Base-by-base conservation (phyloP, 108 stramenopile genomes). In the Discostella pseudostelligera region DNA sequence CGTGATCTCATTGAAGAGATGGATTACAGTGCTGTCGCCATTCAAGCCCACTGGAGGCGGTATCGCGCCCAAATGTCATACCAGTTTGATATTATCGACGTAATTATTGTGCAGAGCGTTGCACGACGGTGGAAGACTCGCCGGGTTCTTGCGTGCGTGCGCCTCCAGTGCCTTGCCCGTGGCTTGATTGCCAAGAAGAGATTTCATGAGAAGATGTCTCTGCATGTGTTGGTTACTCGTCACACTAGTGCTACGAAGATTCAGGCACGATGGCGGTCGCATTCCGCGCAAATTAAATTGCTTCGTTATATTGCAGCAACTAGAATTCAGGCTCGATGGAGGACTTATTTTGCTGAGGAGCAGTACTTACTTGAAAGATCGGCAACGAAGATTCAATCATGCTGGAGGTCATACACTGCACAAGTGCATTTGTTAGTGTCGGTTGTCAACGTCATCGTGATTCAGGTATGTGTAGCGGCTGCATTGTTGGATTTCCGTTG, bases 21-120 rank as follows among this genome's bases (percentile, higher is more conserved):
- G 54, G 59, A 63, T 53, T 67, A 51, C 48, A 63, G 62, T 51
- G 84, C 86, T 14, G 78, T 73, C 17, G 65, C 66, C 16, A 81
- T 92, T 22, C 90, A 92, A 61, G 20, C 70, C 26, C 39, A 47
- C 8, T 88, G 82, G 82, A 71, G 87, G 47, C 40, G 66, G 1
- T 87, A 85, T 48, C 8, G 68, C 14, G 74, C 81, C 19, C 72
- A 78, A 40, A 66, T 82, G 37, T 39, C 74, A 4, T 85, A 69
- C 58, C 80, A 84, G 50, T 68, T 81, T 36, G 69, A 75, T 28
- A 56, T 87, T 46, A 84, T 83, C 19, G 88, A 85, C 24, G 76
- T 88, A 21, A 82, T 87, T 13, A 83, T 83, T 55, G 80, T 84
- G 11, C 89, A 92, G 64, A 92, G 84, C 58, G 65, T 67, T 39